Evolutionary conservation across 306 rosid genomes (phyloP).

Genomic region (Prunus mume): DNA sequence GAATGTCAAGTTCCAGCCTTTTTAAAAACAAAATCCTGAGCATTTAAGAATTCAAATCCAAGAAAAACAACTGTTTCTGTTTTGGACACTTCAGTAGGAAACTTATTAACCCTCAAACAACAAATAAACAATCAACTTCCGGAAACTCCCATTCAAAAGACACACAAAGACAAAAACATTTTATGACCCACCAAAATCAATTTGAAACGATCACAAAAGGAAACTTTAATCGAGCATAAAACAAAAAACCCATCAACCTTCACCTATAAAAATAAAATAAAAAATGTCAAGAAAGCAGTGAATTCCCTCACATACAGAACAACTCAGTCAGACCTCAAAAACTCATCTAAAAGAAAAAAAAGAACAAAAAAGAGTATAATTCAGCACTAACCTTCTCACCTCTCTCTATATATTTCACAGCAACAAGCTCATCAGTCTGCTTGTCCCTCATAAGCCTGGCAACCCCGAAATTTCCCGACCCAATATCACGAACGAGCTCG

Average conservation of each 20-base stretch:
- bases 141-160: background rate
- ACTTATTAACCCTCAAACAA: background rate
- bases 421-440: conserved; percentile 85
- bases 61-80: background rate
- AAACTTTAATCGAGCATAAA: background rate
- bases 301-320: background rate
- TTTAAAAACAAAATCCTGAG: background rate
- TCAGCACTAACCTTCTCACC: conserved; percentile 84
- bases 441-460: conserved; percentile 94
- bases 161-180: background rate
- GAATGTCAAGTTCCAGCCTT: background rate
- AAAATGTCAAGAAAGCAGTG: background rate
- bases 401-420: conserved; percentile 95
- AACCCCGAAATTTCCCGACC: conserved; percentile 89
- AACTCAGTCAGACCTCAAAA: background rate
- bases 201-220: background rate
- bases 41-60: background rate
- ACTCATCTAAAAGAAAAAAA: background rate
- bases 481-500: conserved; percentile 85
- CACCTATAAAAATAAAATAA: background rate
- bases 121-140: background rate
- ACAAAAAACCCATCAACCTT: background rate
- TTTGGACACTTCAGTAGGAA: background rate
- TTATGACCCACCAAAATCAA: background rate
- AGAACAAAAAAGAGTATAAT: background rate